Percentiles rank a stretch among this genome's conserved stretches.
Conservation (phyloP, 2,329 filamentous ascomycete species). For the Fusarium ramigenum region DNA sequence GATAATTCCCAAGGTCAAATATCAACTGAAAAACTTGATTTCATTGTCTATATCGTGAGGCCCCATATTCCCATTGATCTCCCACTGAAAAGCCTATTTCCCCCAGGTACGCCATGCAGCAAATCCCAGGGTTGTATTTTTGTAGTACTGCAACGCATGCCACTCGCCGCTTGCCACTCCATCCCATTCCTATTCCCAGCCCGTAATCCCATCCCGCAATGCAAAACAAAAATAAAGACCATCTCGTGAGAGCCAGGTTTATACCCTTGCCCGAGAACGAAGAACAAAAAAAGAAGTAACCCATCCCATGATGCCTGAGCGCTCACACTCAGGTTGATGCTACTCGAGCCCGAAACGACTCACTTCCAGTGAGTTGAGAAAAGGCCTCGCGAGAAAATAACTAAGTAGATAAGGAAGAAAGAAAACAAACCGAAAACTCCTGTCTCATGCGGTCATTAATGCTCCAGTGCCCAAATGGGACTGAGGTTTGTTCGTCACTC, state of each 20-base stretch:
- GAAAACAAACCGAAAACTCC: constrained; percentile 36
- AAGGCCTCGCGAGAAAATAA: constrained; percentile 37
- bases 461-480: constrained; percentile 16
- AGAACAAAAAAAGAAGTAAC: constrained; percentile 17
- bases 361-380: constrained; percentile 30
- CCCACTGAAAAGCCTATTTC: constrained; percentile 2
- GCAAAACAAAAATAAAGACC: constrained; percentile 20
- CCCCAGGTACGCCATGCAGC: constrained; percentile 17
- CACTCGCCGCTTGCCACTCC: constrained; percentile 30
- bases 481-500: constrained; percentile 34
- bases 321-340: constrained; percentile 28
- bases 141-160: constrained; percentile 21
- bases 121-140: constrained; percentile 34
- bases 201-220: constrained; percentile 27
- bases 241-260: constrained; percentile 46
- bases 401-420: constrained; percentile 39
- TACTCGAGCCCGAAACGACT: constrained; percentile 27
- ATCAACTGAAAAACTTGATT: constrained; percentile 7
- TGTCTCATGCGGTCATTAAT: constrained; percentile 28
- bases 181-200: constrained; percentile 12
- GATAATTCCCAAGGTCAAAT: neutral
- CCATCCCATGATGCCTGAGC: constrained; percentile 29
- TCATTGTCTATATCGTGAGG: constrained; percentile 27
- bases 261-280: constrained; percentile 23
- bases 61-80: neutral